Conservation (phyloP, 257 asterid genomes). For the Solanum bulbocastanum region DNA sequence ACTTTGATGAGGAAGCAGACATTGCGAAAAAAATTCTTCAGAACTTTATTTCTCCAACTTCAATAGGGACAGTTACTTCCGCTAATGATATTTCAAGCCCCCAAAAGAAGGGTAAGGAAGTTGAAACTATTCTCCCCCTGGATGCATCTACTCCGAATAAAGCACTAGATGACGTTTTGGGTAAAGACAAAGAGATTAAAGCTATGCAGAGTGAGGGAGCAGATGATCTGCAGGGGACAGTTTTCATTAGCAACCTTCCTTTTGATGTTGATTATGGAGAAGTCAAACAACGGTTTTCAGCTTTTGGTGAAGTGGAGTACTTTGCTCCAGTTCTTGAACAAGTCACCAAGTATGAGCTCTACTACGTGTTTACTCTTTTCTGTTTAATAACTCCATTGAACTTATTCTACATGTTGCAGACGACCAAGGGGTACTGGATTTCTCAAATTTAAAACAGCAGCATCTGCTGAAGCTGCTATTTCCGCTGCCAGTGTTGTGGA, state of each 20-base stretch:
- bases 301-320: constrained; percentile 76
- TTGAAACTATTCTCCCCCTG: constrained; percentile 18
- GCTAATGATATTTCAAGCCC: constrained; percentile 13
- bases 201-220: constrained; percentile 31
- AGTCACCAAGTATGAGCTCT: constrained; percentile 61
- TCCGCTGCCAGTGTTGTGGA: constrained; percentile 47
- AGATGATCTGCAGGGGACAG: constrained; percentile 66
- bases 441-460: constrained; percentile 70
- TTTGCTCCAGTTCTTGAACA: constrained; percentile 76
- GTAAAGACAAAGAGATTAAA: constrained; percentile 16
- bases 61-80: constrained; percentile 17
- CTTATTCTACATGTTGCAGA: constrained; percentile 28
- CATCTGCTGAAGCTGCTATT: constrained; percentile 63
- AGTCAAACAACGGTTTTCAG: constrained; percentile 73
- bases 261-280: constrained; percentile 63
- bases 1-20: constrained; percentile 64
- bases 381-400: neutral
- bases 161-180: neutral
- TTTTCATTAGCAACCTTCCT: constrained; percentile 83
- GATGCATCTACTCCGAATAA: constrained; percentile 9
- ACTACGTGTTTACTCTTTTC: neutral
- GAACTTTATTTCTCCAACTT: constrained; percentile 43
- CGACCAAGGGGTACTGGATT: constrained; percentile 98
- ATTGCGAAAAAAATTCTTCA: constrained; percentile 67
- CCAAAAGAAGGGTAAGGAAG: constrained; percentile 27